phyloP scores from a whole-genome alignment of 768 basidiomycete species.

The Termitomyces eurrhizus region DNA sequence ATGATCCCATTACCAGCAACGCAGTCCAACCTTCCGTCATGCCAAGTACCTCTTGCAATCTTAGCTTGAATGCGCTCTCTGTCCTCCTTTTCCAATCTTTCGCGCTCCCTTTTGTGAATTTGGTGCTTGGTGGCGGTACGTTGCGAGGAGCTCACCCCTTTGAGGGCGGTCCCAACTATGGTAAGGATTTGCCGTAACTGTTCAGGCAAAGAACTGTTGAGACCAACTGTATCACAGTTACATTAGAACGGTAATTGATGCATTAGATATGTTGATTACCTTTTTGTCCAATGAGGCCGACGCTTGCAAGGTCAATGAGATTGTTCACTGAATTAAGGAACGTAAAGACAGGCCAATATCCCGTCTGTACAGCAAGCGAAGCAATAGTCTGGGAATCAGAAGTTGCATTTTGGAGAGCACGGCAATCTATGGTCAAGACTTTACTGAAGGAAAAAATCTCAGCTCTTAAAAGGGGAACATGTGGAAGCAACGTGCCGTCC shows the following conservation, averaged over 20 bases:
- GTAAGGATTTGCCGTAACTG: slow-evolving; percentile 84
- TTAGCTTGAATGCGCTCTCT: slow-evolving; percentile 36
- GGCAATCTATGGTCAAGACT: slow-evolving; percentile 80
- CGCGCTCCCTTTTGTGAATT: slow-evolving; percentile 31
- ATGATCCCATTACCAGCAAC: slow-evolving; percentile 86
- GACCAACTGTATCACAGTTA: slow-evolving; percentile 53
- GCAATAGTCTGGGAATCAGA: slow-evolving; percentile 69
- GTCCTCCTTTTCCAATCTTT: slow-evolving; percentile 34
- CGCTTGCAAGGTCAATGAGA: slow-evolving; percentile 86
- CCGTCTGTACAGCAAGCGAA: slow-evolving; percentile 74
- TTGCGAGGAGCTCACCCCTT: slow-evolving; percentile 53
- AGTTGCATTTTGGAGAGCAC: slow-evolving; percentile 60
- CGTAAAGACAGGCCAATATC: slow-evolving; percentile 87
- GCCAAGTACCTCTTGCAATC: slow-evolving; percentile 68
- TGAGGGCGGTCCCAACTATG: slow-evolving; percentile 70
- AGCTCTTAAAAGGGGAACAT: not conserved
- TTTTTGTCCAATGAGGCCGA: slow-evolving; percentile 96
- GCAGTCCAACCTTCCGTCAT: slow-evolving; percentile 83
- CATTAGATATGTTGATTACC: slow-evolving; percentile 32
- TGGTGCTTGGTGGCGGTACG: slow-evolving; percentile 37
- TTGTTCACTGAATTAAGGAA: slow-evolving; percentile 78
- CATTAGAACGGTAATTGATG: not conserved
- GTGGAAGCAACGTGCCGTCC: slow-evolving; percentile 39
- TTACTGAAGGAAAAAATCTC: slow-evolving; percentile 39
- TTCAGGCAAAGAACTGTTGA: slow-evolving; percentile 73